Evolutionary conservation across 352 stramenopile species (phyloP).

Genomic region (Phytophthora pisi): DNA sequence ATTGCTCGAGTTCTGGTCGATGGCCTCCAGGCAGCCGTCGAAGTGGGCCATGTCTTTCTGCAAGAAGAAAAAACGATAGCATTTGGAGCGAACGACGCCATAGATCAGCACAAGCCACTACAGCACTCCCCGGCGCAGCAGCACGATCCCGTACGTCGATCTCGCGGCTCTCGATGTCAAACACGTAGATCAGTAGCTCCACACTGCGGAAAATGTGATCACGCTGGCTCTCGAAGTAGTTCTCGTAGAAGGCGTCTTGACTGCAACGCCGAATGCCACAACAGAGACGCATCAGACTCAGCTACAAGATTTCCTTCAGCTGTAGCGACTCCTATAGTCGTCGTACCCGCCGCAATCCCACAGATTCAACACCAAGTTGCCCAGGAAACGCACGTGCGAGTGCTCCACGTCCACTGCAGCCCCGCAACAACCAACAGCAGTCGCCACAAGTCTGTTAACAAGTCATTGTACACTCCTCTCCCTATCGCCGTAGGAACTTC

Average conservation of each 20-base stretch:
- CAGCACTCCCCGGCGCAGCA: constrained; percentile 9
- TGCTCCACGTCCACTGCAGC: constrained; percentile 91
- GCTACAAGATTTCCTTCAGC: not conserved
- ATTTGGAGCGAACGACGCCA: not conserved
- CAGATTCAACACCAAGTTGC: constrained; percentile 98
- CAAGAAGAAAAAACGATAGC: constrained; percentile 11
- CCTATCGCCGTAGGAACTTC: not conserved
- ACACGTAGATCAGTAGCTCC: constrained; percentile 99
- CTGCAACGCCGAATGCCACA: constrained; percentile 40
- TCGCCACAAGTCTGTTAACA: constrained; percentile 6
- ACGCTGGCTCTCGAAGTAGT: constrained; percentile 99
- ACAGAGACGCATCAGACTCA: constrained; percentile 14
- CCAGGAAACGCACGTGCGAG: constrained; percentile 95
- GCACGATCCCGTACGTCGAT: constrained; percentile 54
- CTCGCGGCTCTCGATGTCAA: constrained; percentile 96
- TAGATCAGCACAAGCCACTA: constrained; percentile 8
- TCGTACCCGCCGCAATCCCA: constrained; percentile 98
- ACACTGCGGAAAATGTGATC: constrained; percentile 99
- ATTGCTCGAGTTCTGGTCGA: constrained; percentile 98
- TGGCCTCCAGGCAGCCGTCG: constrained; percentile 96
- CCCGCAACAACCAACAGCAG: constrained; percentile 2
- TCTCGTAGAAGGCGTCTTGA: constrained; percentile 99
- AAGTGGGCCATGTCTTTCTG: constrained; percentile 99
- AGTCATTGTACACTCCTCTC: not conserved
- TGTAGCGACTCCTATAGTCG: not conserved